Evolutionary conservation across 2,329 filamentous ascomycete genomes (phyloP), one percentile per base, ranked within the genome.

Genomic region (Cadophora gregata): DNA sequence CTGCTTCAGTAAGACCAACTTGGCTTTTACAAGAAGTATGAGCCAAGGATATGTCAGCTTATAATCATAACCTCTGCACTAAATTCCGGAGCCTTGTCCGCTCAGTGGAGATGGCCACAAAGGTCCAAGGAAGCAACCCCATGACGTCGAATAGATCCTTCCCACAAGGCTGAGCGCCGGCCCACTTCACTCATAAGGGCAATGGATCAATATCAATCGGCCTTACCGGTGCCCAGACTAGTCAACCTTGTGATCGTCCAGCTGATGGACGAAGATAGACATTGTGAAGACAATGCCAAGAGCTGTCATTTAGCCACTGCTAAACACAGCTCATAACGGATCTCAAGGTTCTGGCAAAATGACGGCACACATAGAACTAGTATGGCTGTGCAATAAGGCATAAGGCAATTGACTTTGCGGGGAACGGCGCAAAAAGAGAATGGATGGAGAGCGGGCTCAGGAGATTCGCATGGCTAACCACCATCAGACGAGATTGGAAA

Each of bases 371-470:
- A 4, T 16, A 16, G 53, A 38, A 33, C 4, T 36, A 4, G 55
- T 10, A 58, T 58, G 55, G 55, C 31, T 25, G 31, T 58, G 55
- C 33, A 58, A 42, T 19, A 58, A 36, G 21, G 55, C 55, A 42
- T 25, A 33, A 58, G 33, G 42, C 6, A 25, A 36, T 58, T 21
- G 31, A 36, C 33, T 42, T 36, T 6, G 12, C 6, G 10, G 21
- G 4, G 31, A 38, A 10, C 33, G 21, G 31, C 31, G 31, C 55
- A 58, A 38, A 33, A 21, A 27, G 16, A 19, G 16, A 33, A 25
- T 58, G 31, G 21, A 7, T 12, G 31, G 42, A 21, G 42, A 47
- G 7, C 38, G 10, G 14, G 38, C 38, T 42, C 38, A 8, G 42
- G 19, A 21, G 14, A 14, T 53, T 58, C 55, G 31, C 31, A 58